A percentile compares a stretch with the other conserved stretches of the same genome.
phyloP scores from a whole-genome alignment of 306 rosid genomes.

The Vigna hirtella region DNA sequence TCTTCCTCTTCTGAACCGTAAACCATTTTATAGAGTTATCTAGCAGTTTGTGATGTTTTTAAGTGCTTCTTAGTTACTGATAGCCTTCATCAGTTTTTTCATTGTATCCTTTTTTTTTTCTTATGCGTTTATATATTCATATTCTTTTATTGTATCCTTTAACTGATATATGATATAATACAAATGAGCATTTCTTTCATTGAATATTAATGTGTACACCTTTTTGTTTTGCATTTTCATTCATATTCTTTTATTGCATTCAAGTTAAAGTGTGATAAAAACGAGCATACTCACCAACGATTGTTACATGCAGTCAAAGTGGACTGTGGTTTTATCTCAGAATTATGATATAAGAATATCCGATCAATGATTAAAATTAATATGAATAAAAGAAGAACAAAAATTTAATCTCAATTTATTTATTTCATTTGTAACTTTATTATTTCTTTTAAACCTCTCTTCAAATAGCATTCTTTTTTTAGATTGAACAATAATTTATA shows the following conservation, averaged over 20 bases:
- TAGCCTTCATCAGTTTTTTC: constrained; percentile 40
- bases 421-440: no score
- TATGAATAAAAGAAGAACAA: no score
- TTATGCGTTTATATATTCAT: constrained; percentile 32
- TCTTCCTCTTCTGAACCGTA: constrained; percentile 21
- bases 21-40: constrained; percentile 46
- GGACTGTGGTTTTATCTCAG: not conserved
- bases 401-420: no score
- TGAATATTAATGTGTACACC: constrained; percentile 1
- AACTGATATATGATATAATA: constrained; percentile 41
- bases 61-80: constrained; percentile 39
- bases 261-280: not conserved
- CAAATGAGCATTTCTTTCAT: constrained; percentile 30
- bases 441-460: no score
- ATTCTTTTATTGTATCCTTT: constrained; percentile 53
- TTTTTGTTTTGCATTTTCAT: not conserved
- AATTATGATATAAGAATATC: not conserved
- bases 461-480: no score
- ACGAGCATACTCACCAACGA: not conserved
- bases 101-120: constrained; percentile 18
- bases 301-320: not conserved
- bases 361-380: not conserved
- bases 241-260: not conserved
- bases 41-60: constrained; percentile 40
- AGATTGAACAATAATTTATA: no score